Evolutionary conservation across 192 early-diverging fungal genomes (phyloP).

Genomic region (Globomyces pollinis-pini): DNA sequence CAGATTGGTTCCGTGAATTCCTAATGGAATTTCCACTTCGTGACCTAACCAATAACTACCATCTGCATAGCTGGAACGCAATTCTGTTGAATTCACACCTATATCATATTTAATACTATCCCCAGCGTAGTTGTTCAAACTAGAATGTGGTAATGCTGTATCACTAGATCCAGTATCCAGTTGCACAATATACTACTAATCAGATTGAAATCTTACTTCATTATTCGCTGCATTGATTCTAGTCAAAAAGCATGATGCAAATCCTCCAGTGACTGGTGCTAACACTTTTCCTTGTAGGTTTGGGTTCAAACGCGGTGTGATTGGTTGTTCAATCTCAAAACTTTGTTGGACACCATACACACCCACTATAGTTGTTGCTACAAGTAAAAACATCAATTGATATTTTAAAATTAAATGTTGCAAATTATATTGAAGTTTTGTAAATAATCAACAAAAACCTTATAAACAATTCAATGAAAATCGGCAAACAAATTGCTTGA

Average conservation of each 20-base stretch:
- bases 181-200: neutral
- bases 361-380: too few species aligned
- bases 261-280: neutral
- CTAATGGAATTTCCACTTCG: neutral
- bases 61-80: neutral
- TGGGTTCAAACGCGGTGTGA: too few species aligned
- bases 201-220: too few species aligned
- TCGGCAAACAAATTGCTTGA: too few species aligned
- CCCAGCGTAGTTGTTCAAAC: constrained; percentile 7
- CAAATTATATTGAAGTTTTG: too few species aligned
- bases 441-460: too few species aligned
- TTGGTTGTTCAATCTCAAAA: too few species aligned
- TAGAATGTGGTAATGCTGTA: constrained; percentile 3
- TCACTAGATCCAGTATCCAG: constrained; percentile 5
- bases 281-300: too few species aligned
- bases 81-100: neutral
- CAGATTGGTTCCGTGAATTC: neutral
- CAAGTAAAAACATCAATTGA: too few species aligned
- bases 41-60: neutral
- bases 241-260: neutral
- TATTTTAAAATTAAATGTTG: too few species aligned
- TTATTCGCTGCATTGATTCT: neutral
- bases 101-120: neutral
- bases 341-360: too few species aligned
- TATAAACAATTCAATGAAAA: too few species aligned